Evolutionary conservation across 208 protist genomes (phyloP).

Genomic region (Angomonas desouzai): DNA sequence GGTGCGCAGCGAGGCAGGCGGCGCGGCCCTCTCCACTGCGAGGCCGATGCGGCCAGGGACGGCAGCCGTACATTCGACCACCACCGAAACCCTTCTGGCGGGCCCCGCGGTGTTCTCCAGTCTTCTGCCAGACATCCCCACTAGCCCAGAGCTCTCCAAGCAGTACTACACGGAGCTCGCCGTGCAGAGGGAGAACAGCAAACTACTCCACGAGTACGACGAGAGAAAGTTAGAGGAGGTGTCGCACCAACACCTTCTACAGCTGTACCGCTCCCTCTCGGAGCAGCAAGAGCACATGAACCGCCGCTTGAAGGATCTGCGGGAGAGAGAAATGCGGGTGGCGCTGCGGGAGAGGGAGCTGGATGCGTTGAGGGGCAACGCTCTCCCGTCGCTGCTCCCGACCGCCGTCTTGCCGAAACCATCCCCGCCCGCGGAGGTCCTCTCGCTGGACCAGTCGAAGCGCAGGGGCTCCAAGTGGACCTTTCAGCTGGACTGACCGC

Average conservation of each 20-base stretch:
- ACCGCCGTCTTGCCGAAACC: background rate
- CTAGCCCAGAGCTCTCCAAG: background rate
- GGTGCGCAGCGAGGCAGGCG: background rate
- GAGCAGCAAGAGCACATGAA: background rate
- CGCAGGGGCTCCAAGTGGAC: background rate
- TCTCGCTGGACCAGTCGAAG: too few relatives aligned
- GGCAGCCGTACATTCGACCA: background rate
- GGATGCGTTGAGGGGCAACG: background rate
- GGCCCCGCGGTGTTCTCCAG: background rate
- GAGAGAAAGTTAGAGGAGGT: background rate
- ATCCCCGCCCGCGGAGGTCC: background rate
- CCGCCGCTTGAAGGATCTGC: background rate
- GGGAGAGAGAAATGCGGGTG: background rate
- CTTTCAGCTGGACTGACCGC: conserved; percentile 2
- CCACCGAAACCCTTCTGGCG: background rate
- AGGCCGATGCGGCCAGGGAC: background rate
- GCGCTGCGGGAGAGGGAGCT: background rate
- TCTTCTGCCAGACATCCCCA: background rate
- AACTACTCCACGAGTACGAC: background rate
- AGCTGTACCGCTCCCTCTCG: background rate
- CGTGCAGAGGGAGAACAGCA: background rate
- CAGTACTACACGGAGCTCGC: background rate
- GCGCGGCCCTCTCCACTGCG: background rate
- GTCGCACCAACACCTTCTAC: background rate
- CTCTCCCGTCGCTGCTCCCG: background rate